phyloP scores from a whole-genome alignment of 768 basidiomycete species.

The Trametes villosa region DNA sequence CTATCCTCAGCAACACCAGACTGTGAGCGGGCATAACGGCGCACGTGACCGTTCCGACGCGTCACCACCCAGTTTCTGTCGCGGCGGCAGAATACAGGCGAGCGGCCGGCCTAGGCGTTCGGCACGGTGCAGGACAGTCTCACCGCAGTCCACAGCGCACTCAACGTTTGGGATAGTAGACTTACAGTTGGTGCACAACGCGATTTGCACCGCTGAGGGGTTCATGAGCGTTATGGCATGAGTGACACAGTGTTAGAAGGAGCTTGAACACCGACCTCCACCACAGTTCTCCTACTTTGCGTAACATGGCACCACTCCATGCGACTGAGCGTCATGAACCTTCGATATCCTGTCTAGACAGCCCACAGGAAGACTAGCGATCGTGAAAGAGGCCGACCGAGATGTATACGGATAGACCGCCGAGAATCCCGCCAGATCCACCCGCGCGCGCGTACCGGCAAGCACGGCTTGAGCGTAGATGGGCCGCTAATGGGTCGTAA shows the following conservation, averaged over 20 bases:
- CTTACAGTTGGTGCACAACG: neutral
- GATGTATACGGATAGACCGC: neutral
- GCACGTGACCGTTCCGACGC: slow-evolving; percentile 28
- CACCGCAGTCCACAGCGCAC: neutral
- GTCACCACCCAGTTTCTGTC: slow-evolving; percentile 5
- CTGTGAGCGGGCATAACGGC: neutral
- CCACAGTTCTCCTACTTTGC: neutral
- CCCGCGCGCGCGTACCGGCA: slow-evolving; percentile 8
- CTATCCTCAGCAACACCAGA: neutral
- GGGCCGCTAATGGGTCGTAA: neutral
- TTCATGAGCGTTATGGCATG: neutral
- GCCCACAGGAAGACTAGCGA: neutral
- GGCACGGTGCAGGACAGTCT: neutral
- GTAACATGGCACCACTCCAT: too few species aligned
- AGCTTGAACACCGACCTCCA: slow-evolving; percentile 10
- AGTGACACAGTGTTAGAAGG: neutral
- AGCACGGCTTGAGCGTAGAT: slow-evolving; percentile 16
- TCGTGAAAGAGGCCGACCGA: neutral
- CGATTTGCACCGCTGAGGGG: neutral
- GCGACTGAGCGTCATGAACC: neutral
- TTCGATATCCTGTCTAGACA: neutral
- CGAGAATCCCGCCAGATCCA: slow-evolving; percentile 3
- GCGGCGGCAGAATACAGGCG: slow-evolving; percentile 3
- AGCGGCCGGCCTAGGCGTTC: slow-evolving; percentile 3
- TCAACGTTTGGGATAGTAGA: neutral